Evolutionary conservation across 805 yeast genomes (phyloP).

Genomic region (Metschnikowia baotianmanensis): DNA sequence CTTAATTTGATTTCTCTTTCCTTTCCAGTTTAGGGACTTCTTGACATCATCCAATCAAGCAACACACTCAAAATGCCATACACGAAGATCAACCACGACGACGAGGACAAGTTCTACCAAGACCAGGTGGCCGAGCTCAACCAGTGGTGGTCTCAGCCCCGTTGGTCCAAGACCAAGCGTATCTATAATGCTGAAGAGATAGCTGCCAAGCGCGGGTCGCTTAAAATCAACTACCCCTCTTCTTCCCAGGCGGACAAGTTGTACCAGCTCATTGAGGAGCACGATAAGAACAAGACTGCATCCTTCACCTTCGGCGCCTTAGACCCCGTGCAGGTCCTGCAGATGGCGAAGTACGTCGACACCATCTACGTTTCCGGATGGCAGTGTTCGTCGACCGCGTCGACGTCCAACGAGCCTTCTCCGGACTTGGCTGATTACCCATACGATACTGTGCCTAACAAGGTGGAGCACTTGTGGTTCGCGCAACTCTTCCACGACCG

Average conservation of each 20-base stretch:
- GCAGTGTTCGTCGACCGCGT: slow-evolving; percentile 98
- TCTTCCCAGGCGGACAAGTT: slow-evolving; percentile 79
- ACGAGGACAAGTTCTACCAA: slow-evolving; percentile 64
- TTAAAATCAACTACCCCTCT: slow-evolving; percentile 74
- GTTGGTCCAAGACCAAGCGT: slow-evolving; percentile 88
- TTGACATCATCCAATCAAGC: too few relatives aligned
- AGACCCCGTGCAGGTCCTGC: slow-evolving; percentile 93
- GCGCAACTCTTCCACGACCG: slow-evolving; percentile 97
- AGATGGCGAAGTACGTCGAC: slow-evolving; percentile 95
- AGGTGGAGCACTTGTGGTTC: slow-evolving; percentile 94
- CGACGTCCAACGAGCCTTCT: slow-evolving; percentile 95
- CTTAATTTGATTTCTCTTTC: too few relatives aligned
- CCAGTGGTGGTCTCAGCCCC: slow-evolving; percentile 91
- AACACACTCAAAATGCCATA: slow-evolving; percentile 40
- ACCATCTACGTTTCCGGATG: slow-evolving; percentile 94
- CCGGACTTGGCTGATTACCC: slow-evolving; percentile 99
- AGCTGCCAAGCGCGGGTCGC: slow-evolving; percentile 81
- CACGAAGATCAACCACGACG: slow-evolving; percentile 54
- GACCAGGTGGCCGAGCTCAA: slow-evolving; percentile 70
- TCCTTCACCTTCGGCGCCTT: slow-evolving; percentile 94
- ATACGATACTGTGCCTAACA: slow-evolving; percentile 97
- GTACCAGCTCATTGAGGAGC: slow-evolving; percentile 65
- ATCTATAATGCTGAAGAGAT: slow-evolving; percentile 86
- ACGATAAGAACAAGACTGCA: slow-evolving; percentile 66
- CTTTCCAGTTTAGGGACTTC: too few relatives aligned